Percentiles rank a stretch among this genome's conserved stretches.
phyloP scores from a whole-genome alignment of 331 rosid genomes.

The Arachis monticola region DNA sequence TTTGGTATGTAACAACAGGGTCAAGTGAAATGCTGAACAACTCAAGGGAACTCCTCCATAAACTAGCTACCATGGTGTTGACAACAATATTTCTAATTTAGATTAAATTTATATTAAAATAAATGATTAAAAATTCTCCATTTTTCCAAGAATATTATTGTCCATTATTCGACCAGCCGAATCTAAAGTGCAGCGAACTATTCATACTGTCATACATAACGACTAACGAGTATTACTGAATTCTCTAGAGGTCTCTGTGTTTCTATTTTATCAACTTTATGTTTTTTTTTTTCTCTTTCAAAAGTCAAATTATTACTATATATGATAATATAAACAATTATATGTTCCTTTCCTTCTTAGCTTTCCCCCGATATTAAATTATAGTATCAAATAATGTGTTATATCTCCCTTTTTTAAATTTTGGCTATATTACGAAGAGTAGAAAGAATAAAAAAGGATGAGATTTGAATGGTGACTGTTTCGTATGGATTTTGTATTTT shows the following conservation, averaged over 20 bases:
- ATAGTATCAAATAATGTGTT: too few relatives aligned
- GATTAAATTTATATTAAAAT: neutral
- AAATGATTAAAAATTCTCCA: too few relatives aligned
- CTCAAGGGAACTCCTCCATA: slow-evolving; percentile 32
- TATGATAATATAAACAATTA: neutral
- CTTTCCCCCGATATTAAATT: too few relatives aligned
- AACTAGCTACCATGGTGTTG: slow-evolving; percentile 28
- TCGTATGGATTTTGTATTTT: too few relatives aligned
- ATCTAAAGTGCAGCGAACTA: slow-evolving; percentile 18
- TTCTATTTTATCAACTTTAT: neutral
- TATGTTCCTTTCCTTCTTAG: neutral
- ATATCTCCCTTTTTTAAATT: too few relatives aligned
- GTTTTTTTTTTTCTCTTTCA: neutral
- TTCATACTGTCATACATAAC: neutral
- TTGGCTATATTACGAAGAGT: too few relatives aligned
- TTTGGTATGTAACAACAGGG: slow-evolving; percentile 38
- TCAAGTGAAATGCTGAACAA: slow-evolving; percentile 32
- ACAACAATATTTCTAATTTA: slow-evolving; percentile 32
- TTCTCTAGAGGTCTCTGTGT: slow-evolving; percentile 26
- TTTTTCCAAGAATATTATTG: neutral
- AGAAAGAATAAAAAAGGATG: too few relatives aligned
- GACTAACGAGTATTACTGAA: neutral
- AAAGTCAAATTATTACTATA: neutral
- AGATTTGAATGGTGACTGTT: too few relatives aligned
- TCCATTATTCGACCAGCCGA: too few relatives aligned